Evolutionary conservation across 129 eudicot genomes (phyloP).

Genomic region (Pseudognaphalium luteoalbum): DNA sequence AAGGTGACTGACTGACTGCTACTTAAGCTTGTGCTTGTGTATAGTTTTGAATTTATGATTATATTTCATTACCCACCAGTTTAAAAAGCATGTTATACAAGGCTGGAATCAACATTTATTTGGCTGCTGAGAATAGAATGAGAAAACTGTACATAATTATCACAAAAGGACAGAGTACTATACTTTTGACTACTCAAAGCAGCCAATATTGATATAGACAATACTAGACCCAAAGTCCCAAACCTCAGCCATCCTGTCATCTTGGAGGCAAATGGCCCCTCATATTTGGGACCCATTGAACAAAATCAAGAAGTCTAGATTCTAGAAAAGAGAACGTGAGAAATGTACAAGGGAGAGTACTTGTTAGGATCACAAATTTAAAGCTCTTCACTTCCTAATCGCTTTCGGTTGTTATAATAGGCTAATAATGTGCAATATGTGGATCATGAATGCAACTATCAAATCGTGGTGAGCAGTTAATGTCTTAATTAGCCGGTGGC

Average conservation of each 20-base stretch:
- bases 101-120: neutral
- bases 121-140: constrained; percentile 6
- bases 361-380: neutral
- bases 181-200: constrained; percentile 22
- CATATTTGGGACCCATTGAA: constrained; percentile 1
- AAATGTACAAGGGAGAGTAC: neutral
- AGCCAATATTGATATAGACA: constrained; percentile 28
- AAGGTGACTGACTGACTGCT: neutral
- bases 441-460: neutral
- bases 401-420: neutral
- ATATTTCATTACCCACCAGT: constrained; percentile 6
- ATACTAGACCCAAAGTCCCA: constrained; percentile 17
- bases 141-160: neutral
- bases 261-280: constrained; percentile 6
- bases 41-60: neutral
- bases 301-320: constrained; percentile 6
- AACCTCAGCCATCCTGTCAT: constrained; percentile 23
- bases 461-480: neutral
- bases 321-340: neutral
- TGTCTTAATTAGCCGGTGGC: neutral
- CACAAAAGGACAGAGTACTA: constrained; percentile 14
- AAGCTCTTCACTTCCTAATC: neutral
- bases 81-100: constrained; percentile 10
- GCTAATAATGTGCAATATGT: neutral
- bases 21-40: neutral